Percentiles rank a stretch among this genome's conserved stretches.
Evolutionary conservation across 2,329 filamentous ascomycete species (phyloP).

Genomic region (Colletotrichum tanaceti): DNA sequence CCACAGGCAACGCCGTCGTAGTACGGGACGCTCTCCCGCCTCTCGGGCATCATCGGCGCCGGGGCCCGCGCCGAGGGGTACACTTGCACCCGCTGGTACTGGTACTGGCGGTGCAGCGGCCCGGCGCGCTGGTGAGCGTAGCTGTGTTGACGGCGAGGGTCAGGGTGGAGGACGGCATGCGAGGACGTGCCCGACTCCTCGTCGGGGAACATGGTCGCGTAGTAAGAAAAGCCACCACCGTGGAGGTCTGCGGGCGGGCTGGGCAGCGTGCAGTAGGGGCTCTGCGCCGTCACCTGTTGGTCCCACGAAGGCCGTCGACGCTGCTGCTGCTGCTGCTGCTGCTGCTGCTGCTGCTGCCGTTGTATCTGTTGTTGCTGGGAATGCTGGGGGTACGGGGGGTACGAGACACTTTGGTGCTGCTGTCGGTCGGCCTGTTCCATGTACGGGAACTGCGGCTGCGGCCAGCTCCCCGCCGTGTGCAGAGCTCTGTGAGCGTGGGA

Average conservation of each 20-base stretch:
- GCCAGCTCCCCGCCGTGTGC: background rate
- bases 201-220: background rate
- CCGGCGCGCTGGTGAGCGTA: background rate
- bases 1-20: conserved; percentile 8
- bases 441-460: background rate
- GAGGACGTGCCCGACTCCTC: background rate
- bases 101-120: background rate
- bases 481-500: too few species aligned
- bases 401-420: conserved; percentile 5
- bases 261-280: conserved; percentile 4
- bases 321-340: background rate
- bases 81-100: background rate
- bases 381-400: conserved; percentile 3
- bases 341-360: conserved; percentile 1
- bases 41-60: background rate
- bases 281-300: background rate
- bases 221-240: background rate
- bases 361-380: background rate
- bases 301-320: background rate
- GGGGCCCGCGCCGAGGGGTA: background rate
- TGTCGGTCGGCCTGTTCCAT: background rate
- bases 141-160: background rate
- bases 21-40: conserved; percentile 2
- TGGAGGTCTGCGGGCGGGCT: conserved; percentile 15
- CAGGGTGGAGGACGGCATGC: background rate